Base-by-base conservation (phyloP, 2,329 filamentous ascomycete species). In the Paracoccidioides brasiliensis region DNA sequence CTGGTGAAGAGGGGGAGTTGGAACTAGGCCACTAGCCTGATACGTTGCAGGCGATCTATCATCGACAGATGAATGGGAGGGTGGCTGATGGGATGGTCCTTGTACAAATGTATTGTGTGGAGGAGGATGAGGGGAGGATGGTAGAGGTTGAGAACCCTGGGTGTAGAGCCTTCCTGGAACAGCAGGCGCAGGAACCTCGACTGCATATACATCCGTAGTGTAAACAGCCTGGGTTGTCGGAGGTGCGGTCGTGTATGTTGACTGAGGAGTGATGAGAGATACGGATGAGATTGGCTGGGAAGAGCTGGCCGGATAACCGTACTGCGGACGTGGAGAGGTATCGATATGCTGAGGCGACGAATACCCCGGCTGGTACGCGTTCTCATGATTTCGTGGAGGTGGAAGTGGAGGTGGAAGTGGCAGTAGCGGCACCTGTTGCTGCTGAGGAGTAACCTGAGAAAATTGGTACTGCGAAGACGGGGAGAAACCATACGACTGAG, bases 1-100 rank as follows among this genome's bases (percentile, higher is more conserved):
- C n/a, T 78, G 76, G 41, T 77, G 76, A 45, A 74, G 73, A 9
- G 79, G 75, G 4, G 79, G 78, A 1, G 70, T 69, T 62, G 75
- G 63, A 61, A 76, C 57, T 63, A 75, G 63, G 61, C 72, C 66
- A 12, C 67, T 68, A 10, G 65, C 63, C 66, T 37, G 64, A 57
- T 12, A 64, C 64, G 50, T 64, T 63, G 28, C 56, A 59, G 48
- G 67, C 67, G 37, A 35, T 15, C 58, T 9, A 14, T 62, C 64
- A 30, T 69, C 66, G 7, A 57, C 53, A 14, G 66, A 64, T 46
- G 58, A 64, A 30, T 62, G 61, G 2, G 64, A 59, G 5, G 60
- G 35, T 28, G 53, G 44, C 37, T 49, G 43, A 32, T 43, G 28
- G 22, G 41, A 28, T 30, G 40, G 14, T 52, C 38, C 54, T 15